A percentile compares a stretch with the other conserved stretches of the same genome.
Evolutionary conservation across 805 yeast genomes (phyloP).

Genomic region (Wickerhamomyces alni): DNA sequence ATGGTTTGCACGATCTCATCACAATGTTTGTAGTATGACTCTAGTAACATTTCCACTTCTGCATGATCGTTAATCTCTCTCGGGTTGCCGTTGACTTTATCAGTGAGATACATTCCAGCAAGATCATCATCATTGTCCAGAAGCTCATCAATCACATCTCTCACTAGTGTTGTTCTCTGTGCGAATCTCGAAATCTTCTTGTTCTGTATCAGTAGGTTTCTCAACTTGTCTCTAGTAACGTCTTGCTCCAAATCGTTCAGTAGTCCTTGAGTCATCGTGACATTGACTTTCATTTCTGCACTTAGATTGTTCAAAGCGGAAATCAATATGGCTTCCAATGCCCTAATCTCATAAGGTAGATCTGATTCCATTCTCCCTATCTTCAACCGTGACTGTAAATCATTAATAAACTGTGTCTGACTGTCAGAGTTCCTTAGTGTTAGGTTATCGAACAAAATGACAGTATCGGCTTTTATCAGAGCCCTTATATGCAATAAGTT

Average conservation of each 20-base stretch:
- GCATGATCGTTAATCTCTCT: slow-evolving; percentile 62
- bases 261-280: slow-evolving; percentile 67
- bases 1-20: slow-evolving; percentile 93
- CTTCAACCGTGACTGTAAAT: slow-evolving; percentile 60
- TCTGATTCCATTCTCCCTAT: slow-evolving; percentile 25
- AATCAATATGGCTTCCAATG: slow-evolving; percentile 80
- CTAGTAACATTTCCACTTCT: slow-evolving; percentile 86
- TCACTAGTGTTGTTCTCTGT: slow-evolving; percentile 74
- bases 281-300: slow-evolving; percentile 83
- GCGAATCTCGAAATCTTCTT: slow-evolving; percentile 79
- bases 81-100: slow-evolving; percentile 38
- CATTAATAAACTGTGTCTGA: slow-evolving; percentile 74
- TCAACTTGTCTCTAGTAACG: slow-evolving; percentile 71
- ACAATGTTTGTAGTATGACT: slow-evolving; percentile 82
- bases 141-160: slow-evolving; percentile 81
- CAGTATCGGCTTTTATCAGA: slow-evolving; percentile 61
- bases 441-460: slow-evolving; percentile 71
- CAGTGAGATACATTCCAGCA: slow-evolving; percentile 75
- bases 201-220: slow-evolving; percentile 75
- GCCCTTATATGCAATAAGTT: slow-evolving; percentile 78
- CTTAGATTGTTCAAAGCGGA: slow-evolving; percentile 73
- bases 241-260: slow-evolving; percentile 74
- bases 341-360: slow-evolving; percentile 85
- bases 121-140: slow-evolving; percentile 85
- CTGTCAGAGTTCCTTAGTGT: slow-evolving; percentile 54